Evolutionary conservation across 106 monocot species (phyloP).

Genomic region (Allium sativum): DNA sequence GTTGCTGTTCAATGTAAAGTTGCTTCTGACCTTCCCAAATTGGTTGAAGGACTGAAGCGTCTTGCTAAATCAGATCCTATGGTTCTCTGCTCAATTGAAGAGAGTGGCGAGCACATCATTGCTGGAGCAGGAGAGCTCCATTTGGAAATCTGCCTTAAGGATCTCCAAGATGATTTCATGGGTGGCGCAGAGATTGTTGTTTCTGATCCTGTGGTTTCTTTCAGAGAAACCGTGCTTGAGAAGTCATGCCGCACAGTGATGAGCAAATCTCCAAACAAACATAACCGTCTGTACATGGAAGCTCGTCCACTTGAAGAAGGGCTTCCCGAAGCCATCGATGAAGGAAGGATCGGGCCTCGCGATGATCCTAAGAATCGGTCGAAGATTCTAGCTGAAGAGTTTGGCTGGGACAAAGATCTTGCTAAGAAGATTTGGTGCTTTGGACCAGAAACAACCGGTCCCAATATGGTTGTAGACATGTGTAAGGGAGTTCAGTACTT

Average conservation of each 20-base stretch:
- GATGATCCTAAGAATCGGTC: constrained; percentile 31
- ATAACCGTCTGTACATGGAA: constrained; percentile 35
- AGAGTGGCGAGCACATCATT: constrained; percentile 24
- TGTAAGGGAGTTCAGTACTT: constrained; percentile 46
- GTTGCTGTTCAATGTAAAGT: constrained; percentile 26
- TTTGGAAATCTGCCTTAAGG: constrained; percentile 23
- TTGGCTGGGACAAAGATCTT: constrained; percentile 41
- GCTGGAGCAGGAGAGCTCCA: constrained; percentile 28
- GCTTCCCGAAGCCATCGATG: constrained; percentile 31
- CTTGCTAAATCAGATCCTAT: constrained; percentile 23
- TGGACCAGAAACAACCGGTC: constrained; percentile 40
- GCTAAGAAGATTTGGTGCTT: constrained; percentile 50
- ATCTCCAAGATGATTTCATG: constrained; percentile 25
- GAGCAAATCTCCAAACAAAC: constrained; percentile 29
- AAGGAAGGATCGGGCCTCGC: constrained; percentile 28
- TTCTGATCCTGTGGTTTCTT: constrained; percentile 21
- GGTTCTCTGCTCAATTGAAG: constrained; percentile 19
- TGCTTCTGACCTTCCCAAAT: constrained; percentile 23
- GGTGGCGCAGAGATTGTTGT: constrained; percentile 18
- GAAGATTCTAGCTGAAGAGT: constrained; percentile 30
- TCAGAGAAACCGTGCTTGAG: constrained; percentile 24
- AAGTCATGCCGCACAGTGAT: constrained; percentile 20
- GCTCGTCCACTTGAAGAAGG: constrained; percentile 31
- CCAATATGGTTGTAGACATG: constrained; percentile 42
- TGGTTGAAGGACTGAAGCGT: constrained; percentile 17